Conservation (phyloP, 2,329 filamentous ascomycete genomes). For the Alternaria tenuissima region DNA sequence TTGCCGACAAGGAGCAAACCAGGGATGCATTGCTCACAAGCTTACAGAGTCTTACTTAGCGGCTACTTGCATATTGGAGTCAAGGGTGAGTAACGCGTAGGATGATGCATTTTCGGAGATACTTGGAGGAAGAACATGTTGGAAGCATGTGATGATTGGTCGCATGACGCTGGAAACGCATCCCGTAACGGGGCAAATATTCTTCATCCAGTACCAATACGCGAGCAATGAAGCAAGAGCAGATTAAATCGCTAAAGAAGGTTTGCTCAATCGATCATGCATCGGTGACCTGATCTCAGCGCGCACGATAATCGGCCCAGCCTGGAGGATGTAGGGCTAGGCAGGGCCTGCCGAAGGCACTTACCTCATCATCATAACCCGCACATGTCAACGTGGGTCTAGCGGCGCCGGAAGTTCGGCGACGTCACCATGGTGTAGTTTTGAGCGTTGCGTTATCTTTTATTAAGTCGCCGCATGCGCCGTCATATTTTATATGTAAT, state of each 20-base stretch:
- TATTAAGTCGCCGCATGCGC: slow-evolving; percentile 34
- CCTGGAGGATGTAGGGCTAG: slow-evolving; percentile 11
- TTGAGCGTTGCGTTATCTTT: slow-evolving; percentile 36
- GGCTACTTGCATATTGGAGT: slow-evolving; percentile 15
- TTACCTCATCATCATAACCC: slow-evolving; percentile 36
- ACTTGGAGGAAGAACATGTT: background rate
- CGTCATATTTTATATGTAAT: slow-evolving; percentile 12
- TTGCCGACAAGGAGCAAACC: slow-evolving; percentile 23
- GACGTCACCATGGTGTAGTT: slow-evolving; percentile 49
- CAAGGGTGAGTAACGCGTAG: slow-evolving; percentile 1
- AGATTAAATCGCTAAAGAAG: background rate
- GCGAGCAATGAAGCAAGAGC: background rate
- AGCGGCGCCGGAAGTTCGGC: slow-evolving; percentile 43
- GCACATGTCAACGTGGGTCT: slow-evolving; percentile 15
- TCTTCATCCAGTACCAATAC: background rate
- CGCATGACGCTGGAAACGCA: background rate
- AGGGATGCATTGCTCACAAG: slow-evolving; percentile 22
- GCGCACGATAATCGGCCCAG: slow-evolving; percentile 20
- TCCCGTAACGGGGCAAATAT: background rate
- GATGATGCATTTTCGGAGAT: slow-evolving; percentile 5
- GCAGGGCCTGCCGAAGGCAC: slow-evolving; percentile 35
- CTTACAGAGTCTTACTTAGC: slow-evolving; percentile 24
- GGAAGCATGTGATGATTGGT: background rate
- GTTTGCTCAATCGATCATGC: slow-evolving; percentile 20
- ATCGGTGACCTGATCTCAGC: slow-evolving; percentile 28